phyloP scores from a whole-genome alignment of 345 rosid species.

The Noccaea bulbosa region DNA sequence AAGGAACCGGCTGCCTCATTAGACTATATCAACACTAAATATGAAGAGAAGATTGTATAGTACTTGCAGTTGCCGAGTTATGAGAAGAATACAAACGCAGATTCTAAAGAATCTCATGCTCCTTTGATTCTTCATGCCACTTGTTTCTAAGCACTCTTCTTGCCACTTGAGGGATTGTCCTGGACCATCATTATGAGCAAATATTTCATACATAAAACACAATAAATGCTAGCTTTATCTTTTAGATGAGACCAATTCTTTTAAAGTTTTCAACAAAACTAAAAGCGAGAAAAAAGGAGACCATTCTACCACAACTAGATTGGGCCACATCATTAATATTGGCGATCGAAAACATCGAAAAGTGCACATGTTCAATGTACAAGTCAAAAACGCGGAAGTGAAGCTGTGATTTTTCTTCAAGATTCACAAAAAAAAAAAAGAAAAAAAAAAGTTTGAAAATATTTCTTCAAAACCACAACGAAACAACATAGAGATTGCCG shows the following conservation, averaged over 20 bases:
- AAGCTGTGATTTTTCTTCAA: too few species aligned
- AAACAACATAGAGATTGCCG: slow-evolving; percentile 10
- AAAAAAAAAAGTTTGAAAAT: neutral
- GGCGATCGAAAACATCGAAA: neutral
- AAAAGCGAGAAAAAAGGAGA: too few species aligned
- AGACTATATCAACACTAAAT: too few species aligned
- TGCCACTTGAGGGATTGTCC: neutral
- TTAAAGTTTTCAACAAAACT: too few species aligned
- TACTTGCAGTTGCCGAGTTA: neutral
- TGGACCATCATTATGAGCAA: neutral
- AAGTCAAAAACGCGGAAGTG: too few species aligned
- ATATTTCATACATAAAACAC: neutral
- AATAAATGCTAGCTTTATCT: too few species aligned
- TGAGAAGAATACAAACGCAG: neutral
- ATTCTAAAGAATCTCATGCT: neutral
- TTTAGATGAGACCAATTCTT: neutral
- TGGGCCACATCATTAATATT: neutral
- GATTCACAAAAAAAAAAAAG: neutral
- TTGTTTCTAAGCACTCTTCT: slow-evolving; percentile 7
- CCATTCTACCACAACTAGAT: neutral
- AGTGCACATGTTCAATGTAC: too few species aligned
- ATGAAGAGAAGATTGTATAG: neutral
- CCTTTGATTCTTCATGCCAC: neutral
- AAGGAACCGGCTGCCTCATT: too few species aligned
- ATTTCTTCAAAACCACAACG: neutral